Evolutionary conservation across 23 red algal species (phyloP).

Genomic region (Cyanidium caldarium): DNA sequence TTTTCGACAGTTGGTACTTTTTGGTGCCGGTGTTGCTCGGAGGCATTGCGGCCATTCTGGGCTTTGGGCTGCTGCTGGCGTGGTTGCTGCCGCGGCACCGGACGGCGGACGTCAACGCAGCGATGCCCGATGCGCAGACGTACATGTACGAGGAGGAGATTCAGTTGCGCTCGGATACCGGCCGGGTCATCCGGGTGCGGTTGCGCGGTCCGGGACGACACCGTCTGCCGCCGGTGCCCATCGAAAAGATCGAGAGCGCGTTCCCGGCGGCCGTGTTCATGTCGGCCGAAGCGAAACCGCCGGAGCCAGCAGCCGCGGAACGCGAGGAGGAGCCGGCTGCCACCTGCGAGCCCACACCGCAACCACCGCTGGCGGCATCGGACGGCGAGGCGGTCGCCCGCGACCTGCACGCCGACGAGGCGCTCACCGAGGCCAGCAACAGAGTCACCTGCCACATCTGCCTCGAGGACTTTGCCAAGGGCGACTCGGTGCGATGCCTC

Average conservation of each 20-base stretch:
- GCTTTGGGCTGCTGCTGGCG: not conserved
- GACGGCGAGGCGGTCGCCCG: not conserved
- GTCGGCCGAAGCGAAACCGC: not conserved
- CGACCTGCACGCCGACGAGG: not conserved
- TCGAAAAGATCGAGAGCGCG: not conserved
- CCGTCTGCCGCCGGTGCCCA: not conserved
- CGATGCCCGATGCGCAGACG: not conserved
- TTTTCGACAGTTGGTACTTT: not conserved
- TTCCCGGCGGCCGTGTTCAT: not conserved
- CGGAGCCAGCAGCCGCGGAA: not conserved
- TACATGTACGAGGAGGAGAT: not conserved
- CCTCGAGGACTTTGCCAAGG: slow-evolving; percentile 59
- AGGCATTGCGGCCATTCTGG: not conserved
- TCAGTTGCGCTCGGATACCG: not conserved
- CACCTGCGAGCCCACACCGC: no score
- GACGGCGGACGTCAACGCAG: not conserved
- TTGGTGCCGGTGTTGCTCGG: not conserved
- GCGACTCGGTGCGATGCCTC: slow-evolving; percentile 53
- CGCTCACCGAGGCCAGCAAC: not conserved
- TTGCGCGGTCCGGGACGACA: not conserved
- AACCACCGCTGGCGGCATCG: not conserved
- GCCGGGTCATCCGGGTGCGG: not conserved
- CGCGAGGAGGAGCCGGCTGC: not conserved
- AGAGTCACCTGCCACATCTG: slow-evolving; percentile 43
- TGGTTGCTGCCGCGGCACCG: not conserved